Evolutionary conservation across 2,329 filamentous ascomycete genomes (phyloP).

Genomic region (Sphaerulina populicola): DNA sequence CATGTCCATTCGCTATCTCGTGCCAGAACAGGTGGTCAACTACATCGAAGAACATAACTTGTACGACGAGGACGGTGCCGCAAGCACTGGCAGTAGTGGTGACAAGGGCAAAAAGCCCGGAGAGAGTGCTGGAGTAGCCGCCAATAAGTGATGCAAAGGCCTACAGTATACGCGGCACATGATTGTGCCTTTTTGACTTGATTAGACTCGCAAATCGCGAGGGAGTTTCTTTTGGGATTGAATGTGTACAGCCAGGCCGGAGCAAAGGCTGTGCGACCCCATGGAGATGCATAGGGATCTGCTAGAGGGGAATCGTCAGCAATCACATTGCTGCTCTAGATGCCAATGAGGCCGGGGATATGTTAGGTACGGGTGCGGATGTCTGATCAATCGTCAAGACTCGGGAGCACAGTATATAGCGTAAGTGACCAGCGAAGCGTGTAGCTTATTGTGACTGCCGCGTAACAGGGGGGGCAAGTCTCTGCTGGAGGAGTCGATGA

Average conservation of each 20-base stretch:
- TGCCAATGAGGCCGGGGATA: background rate
- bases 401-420: background rate
- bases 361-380: background rate
- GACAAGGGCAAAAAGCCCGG: slow-evolving; percentile 28
- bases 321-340: background rate
- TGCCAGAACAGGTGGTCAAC: slow-evolving; percentile 64
- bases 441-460: background rate
- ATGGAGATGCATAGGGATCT: background rate
- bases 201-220: background rate
- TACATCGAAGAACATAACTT: slow-evolving; percentile 35
- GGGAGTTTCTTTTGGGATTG: background rate
- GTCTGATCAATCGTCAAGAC: background rate
- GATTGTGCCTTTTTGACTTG: background rate
- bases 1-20: slow-evolving; percentile 71
- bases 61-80: slow-evolving; percentile 33
- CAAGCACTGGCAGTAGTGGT: slow-evolving; percentile 23
- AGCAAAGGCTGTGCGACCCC: background rate
- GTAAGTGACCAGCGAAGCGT: background rate
- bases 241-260: background rate
- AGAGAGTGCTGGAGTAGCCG: slow-evolving; percentile 26
- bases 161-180: background rate
- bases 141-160: background rate
- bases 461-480: background rate
- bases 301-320: background rate
- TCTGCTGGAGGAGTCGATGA: background rate